phyloP scores from a whole-genome alignment of 352 stramenopile genomes.

The Globisporangium paroecandrum region DNA sequence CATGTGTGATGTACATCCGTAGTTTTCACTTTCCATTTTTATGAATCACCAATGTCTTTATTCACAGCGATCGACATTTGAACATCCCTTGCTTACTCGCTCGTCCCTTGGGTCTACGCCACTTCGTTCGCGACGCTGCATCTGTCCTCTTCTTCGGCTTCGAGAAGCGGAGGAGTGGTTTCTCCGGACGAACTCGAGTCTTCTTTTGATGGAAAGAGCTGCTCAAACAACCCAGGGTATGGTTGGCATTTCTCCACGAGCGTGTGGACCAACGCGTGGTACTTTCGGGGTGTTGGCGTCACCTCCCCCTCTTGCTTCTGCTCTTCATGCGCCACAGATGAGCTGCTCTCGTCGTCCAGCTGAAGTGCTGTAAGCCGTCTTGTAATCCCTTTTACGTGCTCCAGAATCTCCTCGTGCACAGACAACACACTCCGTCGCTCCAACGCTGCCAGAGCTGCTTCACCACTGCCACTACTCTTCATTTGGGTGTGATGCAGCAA shows the following conservation, averaged over 20 bases:
- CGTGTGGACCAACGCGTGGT: constrained; percentile 42
- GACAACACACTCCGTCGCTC: constrained; percentile 61
- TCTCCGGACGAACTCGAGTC: constrained; percentile 30
- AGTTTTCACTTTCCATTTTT: constrained; percentile 3
- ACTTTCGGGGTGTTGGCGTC: not conserved
- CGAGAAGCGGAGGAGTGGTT: constrained; percentile 14
- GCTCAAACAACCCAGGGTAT: constrained; percentile 36
- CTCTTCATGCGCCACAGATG: not conserved
- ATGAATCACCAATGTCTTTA: constrained; percentile 8
- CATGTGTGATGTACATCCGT: not conserved
- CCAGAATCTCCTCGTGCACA: constrained; percentile 70
- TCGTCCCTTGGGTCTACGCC: not conserved
- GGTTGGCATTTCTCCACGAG: constrained; percentile 57
- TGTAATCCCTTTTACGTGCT: constrained; percentile 61
- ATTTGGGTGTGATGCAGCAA: constrained; percentile 51
- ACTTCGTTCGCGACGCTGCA: constrained; percentile 3
- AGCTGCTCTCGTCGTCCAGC: constrained; percentile 16
- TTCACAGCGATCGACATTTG: not conserved
- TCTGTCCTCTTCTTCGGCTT: constrained; percentile 8
- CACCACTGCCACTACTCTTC: constrained; percentile 19
- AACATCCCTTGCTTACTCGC: not conserved
- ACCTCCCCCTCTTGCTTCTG: not conserved
- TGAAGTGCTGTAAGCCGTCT: constrained; percentile 46
- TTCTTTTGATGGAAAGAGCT: constrained; percentile 53
- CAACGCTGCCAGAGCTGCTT: constrained; percentile 43